Evolutionary conservation across 148 eudicot genomes (phyloP), one percentile per base, ranked within the genome.

Genomic region (Rhododendron simsii): DNA sequence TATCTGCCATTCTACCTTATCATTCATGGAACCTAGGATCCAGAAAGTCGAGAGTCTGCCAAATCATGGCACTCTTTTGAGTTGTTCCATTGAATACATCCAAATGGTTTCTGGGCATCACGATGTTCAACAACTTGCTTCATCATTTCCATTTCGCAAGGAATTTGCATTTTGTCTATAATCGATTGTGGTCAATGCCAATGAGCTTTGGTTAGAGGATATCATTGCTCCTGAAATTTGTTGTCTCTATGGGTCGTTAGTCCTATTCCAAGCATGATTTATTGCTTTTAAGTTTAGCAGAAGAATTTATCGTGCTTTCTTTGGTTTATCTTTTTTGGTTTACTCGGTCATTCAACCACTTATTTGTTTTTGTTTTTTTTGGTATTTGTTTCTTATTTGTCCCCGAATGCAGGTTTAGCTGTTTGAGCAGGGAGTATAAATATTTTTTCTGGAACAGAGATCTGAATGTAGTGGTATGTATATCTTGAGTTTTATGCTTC

Each of bases 391-490:
- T 30, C 76, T 30, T 30, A 71, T 67, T 12, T 67, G 33, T 37
- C 10, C 39, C 21, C 16, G 16, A 50, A 41, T 67, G 88, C 94
- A 96, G 99, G 91, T 96, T 96, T 90, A 91, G 94, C 84, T 96
- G 99, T 90, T 87, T 92, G 90, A 89, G 95, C 90, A 94, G 99
- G 90, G 94, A 91, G 81, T 96, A 96, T 88, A 94, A 92, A 85
- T 96, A 96, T 88, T 95, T 95, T 83, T 95, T 96, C 84, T 95
- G 99, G 99, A 89, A 92, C 61, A 95, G 90, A 84, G 90, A 94
- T 87, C 92, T 96, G 83, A 86, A 96, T 80, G 61, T 92, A 86
- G 78, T 63, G 87, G 99, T 95, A 91, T 76, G 89, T 15, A 71
- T 84, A 18, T 20, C 59, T 78, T 76, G 20, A 39, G n/a, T 3